Conservation (phyloP, 2,329 filamentous ascomycete species). For the Penicillium sp. region DNA sequence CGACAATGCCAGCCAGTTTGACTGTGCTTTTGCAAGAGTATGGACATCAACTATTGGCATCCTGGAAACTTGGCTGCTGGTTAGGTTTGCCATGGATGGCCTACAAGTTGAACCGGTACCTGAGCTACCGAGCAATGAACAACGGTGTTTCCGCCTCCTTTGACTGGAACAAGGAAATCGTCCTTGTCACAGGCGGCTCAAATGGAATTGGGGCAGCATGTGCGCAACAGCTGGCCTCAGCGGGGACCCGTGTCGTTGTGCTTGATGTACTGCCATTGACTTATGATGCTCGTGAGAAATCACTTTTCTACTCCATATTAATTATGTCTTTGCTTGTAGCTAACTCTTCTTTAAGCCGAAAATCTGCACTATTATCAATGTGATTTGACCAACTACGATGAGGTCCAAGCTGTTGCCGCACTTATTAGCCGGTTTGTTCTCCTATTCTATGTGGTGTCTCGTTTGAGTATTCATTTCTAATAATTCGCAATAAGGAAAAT, state of each 20-base stretch:
- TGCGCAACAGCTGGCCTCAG: background rate
- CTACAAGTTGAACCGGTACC: background rate
- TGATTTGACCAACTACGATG: constrained; percentile 5
- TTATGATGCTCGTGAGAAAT: constrained; percentile 5
- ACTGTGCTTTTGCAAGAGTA: background rate
- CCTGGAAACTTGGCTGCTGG: background rate
- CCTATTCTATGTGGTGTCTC: background rate
- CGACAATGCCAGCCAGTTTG: background rate
- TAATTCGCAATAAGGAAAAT: background rate
- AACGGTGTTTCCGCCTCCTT: background rate
- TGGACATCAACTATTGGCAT: background rate
- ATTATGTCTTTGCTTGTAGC: background rate
- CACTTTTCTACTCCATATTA: background rate
- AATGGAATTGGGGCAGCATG: constrained; percentile 7
- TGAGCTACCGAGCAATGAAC: constrained; percentile 3
- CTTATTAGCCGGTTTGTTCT: background rate
- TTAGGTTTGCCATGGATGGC: background rate
- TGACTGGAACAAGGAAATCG: constrained; percentile 6
- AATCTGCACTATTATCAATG: constrained; percentile 6
- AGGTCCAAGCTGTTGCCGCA: background rate
- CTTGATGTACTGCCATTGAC: constrained; percentile 4
- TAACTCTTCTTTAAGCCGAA: background rate
- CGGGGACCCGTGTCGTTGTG: constrained; percentile 1
- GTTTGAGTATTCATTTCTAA: background rate
- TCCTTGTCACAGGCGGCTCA: constrained; percentile 4